Percentiles rank a stretch among this genome's conserved stretches.
Conservation (phyloP, 108 stramenopile species). For the Skeletonema menzelii region DNA sequence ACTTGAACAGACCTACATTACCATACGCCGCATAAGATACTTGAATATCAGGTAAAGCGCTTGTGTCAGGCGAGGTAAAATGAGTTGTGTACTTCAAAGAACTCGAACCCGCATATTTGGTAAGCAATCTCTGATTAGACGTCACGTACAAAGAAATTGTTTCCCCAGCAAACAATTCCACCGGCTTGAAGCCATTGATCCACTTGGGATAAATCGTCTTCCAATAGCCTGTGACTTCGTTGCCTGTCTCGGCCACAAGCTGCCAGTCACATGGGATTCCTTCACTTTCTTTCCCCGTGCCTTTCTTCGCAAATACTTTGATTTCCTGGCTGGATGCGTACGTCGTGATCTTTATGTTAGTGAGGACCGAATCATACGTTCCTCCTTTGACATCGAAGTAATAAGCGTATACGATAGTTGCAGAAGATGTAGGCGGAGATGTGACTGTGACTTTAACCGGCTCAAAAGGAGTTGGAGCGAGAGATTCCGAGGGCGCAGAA, state of each 20-base stretch:
- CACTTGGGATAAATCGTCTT: neutral
- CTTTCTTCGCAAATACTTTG: neutral
- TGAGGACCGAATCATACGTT: neutral
- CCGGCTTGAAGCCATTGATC: neutral
- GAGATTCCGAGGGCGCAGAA: neutral
- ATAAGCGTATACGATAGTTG: neutral
- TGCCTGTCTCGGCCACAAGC: neutral
- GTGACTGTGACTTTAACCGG: neutral
- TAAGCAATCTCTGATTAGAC: neutral
- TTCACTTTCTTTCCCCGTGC: neutral
- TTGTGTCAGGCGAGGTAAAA: neutral
- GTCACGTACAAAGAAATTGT: neutral
- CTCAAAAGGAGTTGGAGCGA: neutral
- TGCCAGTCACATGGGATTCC: neutral
- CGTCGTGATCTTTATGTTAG: neutral
- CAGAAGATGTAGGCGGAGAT: neutral
- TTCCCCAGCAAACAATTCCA: neutral
- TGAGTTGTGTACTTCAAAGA: neutral
- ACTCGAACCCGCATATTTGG: neutral
- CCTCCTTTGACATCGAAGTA: neutral
- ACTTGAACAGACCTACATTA: neutral
- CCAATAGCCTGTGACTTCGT: neutral
- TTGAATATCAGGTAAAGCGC: neutral
- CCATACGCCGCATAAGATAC: neutral
- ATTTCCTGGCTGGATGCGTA: neutral